Percentiles rank a stretch among this genome's conserved stretches.
These are phyloP conservation scores for Phytopythium oedochilum DNA, from an alignment of 352 stramenopile species.

Conservation along the genomic window DNA sequence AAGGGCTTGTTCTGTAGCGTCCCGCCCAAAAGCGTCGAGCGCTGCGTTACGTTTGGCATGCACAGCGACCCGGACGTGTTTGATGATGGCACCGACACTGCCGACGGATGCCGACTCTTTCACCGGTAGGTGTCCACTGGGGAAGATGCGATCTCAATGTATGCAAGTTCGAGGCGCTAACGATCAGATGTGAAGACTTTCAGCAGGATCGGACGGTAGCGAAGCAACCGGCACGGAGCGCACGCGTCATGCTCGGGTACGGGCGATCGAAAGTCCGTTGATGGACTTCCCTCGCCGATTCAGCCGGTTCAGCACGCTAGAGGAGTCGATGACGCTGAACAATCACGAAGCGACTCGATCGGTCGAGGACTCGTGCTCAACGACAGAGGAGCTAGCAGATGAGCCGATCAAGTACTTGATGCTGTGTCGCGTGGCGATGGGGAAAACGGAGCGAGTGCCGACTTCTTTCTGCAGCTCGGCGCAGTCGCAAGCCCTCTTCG, in stretches of 20 bases:
- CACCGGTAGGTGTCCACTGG: no score
- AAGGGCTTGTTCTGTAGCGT: constrained; percentile 76
- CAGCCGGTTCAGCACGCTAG: constrained; percentile 71
- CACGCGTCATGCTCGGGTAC: constrained; percentile 13
- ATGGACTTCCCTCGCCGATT: constrained; percentile 58
- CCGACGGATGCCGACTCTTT: constrained; percentile 24
- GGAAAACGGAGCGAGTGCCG: constrained; percentile 30
- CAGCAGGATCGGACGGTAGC: background rate
- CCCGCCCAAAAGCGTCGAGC: constrained; percentile 46
- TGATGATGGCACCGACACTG: constrained; percentile 7
- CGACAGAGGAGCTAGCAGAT: background rate
- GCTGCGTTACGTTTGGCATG: constrained; percentile 62
- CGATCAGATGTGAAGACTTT: background rate
- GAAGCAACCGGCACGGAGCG: constrained; percentile 16
- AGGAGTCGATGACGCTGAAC: no score
- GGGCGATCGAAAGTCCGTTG: constrained; percentile 6
- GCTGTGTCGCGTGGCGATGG: constrained; percentile 67
- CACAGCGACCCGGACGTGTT: constrained; percentile 7
- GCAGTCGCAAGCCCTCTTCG: background rate
- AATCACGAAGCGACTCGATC: background rate
- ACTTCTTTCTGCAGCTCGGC: background rate
- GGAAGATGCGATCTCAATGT: no score
- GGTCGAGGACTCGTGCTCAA: background rate
- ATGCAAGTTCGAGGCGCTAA: background rate
- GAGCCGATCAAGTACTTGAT: constrained; percentile 42